Conservation (phyloP, 257 asterid species). For the Leonotis leonurus region DNA sequence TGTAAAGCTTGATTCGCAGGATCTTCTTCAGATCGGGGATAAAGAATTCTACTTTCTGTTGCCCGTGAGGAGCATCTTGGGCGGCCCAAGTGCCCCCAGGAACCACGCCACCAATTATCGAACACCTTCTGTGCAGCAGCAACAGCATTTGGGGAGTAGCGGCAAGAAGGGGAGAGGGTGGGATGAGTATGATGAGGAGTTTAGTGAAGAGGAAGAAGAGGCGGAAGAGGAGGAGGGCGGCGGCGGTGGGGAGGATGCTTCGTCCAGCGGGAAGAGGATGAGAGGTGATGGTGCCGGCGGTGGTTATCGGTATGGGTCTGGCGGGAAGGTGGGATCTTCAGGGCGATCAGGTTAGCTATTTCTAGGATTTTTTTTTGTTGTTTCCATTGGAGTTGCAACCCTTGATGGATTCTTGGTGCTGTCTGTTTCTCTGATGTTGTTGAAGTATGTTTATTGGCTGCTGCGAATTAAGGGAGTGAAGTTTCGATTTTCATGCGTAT, state of each 20-base stretch:
- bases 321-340: slow-evolving; percentile 49
- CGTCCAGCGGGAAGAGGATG: slow-evolving; percentile 38
- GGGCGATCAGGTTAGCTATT: slow-evolving; percentile 51
- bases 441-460: neutral
- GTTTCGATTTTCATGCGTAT: neutral
- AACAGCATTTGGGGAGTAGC: slow-evolving; percentile 21
- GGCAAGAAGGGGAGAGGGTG: slow-evolving; percentile 55
- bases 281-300: slow-evolving; percentile 45
- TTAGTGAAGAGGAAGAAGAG: neutral
- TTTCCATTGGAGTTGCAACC: neutral
- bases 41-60: slow-evolving; percentile 81
- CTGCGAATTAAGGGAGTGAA: neutral
- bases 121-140: slow-evolving; percentile 23
- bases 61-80: slow-evolving; percentile 77
- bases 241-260: slow-evolving; percentile 44
- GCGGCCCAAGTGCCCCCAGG: slow-evolving; percentile 74
- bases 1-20: slow-evolving; percentile 93
- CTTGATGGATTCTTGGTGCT: slow-evolving; percentile 1
- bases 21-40: slow-evolving; percentile 84
- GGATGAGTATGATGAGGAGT: slow-evolving; percentile 54
- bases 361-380: neutral
- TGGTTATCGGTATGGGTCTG: slow-evolving; percentile 61
- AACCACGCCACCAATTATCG: slow-evolving; percentile 44
- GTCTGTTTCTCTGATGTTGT: neutral
- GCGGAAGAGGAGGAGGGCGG: slow-evolving; percentile 35